phyloP scores from a whole-genome alignment of 768 basidiomycete genomes.

The Leucogyrophana mollusca region DNA sequence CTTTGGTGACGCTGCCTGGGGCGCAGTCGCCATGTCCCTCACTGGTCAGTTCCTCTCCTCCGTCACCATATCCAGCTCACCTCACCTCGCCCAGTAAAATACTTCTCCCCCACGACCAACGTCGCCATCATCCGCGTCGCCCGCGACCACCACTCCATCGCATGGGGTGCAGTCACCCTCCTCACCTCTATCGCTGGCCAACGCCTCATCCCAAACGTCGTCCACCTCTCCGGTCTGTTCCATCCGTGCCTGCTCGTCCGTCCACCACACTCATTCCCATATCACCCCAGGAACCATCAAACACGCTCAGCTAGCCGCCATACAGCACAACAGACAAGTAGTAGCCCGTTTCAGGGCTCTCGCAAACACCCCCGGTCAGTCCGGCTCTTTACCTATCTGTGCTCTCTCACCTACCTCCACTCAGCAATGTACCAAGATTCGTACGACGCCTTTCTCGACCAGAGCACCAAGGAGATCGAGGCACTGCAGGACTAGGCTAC shows the following conservation, averaged over 20 bases:
- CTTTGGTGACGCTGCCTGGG: conserved; percentile 89
- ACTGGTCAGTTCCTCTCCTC: conserved; percentile 46
- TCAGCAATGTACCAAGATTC: conserved; percentile 56
- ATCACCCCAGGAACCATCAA: conserved; percentile 74
- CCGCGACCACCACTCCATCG: conserved; percentile 74
- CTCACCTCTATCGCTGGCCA: conserved; percentile 59
- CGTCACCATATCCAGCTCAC: neutral
- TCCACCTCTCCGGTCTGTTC: conserved; percentile 49
- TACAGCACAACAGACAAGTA: conserved; percentile 68
- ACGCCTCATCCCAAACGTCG: conserved; percentile 68
- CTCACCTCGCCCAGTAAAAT: conserved; percentile 60
- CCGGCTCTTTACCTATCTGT: neutral
- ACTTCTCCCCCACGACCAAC: conserved; percentile 81
- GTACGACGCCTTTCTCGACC: conserved; percentile 56
- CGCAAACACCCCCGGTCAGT: conserved; percentile 51
- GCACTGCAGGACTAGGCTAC: conserved; percentile 62
- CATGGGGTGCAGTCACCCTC: conserved; percentile 78
- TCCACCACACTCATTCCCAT: neutral
- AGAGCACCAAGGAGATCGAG: conserved; percentile 60
- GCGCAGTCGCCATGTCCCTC: conserved; percentile 69
- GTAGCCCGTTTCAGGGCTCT: conserved; percentile 64
- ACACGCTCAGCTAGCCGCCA: conserved; percentile 77
- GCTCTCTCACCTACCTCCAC: neutral
- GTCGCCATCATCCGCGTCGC: conserved; percentile 86
- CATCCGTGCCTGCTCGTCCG: neutral